A percentile compares a stretch with the other conserved stretches of the same genome.
These are phyloP conservation scores for Nannochloris sp. DNA, from an alignment of 139 green algal species.

Conservation along the genomic window DNA sequence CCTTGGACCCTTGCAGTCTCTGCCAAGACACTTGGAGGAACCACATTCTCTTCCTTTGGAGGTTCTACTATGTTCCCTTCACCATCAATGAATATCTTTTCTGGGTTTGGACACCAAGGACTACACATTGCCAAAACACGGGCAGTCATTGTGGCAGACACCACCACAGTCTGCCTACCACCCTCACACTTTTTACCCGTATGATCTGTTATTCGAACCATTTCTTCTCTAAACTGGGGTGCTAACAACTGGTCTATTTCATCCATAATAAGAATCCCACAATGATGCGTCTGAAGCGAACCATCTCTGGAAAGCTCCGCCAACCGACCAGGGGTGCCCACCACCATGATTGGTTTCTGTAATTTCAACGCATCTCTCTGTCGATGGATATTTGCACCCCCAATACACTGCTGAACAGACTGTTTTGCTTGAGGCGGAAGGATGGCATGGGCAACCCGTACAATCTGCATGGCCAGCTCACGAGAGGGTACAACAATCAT, in stretches of 20 bases:
- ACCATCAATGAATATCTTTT: constrained; percentile 34
- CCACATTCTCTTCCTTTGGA: constrained; percentile 8
- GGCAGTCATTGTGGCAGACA: constrained; percentile 66
- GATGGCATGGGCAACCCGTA: constrained; percentile 57
- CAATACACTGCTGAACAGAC: constrained; percentile 88
- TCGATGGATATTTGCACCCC: constrained; percentile 74
- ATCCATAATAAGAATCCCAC: constrained; percentile 53
- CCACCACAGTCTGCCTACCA: constrained; percentile 62
- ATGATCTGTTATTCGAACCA: constrained; percentile 61
- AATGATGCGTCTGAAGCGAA: constrained; percentile 35
- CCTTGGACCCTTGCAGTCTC: constrained; percentile 1
- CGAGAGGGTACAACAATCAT: constrained; percentile 79
- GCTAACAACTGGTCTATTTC: constrained; percentile 81
- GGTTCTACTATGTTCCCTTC: constrained; percentile 6
- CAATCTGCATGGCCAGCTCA: constrained; percentile 93
- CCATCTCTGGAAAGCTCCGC: constrained; percentile 65
- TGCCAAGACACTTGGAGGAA: not conserved
- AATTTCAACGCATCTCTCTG: constrained; percentile 73
- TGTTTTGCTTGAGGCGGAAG: constrained; percentile 39
- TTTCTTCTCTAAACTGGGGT: constrained; percentile 67
- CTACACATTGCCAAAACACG: constrained; percentile 38
- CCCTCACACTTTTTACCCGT: constrained; percentile 40
- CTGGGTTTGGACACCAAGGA: constrained; percentile 47
- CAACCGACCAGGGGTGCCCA: constrained; percentile 89
- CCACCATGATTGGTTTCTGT: constrained; percentile 77